Evolutionary conservation across 345 rosid species (phyloP), one percentile per base, ranked within the genome.

Genomic region (Microcos paniculata): DNA sequence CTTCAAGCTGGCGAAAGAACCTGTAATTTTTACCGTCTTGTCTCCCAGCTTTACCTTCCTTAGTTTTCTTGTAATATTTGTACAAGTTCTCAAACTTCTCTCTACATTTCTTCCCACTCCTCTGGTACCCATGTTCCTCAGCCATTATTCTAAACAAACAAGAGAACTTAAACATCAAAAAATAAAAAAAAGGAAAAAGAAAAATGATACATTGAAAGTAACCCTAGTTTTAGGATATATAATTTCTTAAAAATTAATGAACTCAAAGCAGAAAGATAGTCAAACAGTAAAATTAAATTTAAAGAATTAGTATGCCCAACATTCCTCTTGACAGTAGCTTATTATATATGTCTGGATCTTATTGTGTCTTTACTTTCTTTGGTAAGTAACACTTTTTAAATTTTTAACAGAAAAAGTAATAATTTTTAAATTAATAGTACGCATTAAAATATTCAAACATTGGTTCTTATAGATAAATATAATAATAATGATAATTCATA

Each of bases 51-150:
- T 86, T 88, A 35, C 90, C 90, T 68, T 85, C 90, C 80, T 85
- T 88, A 26, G 92, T 88, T 77, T 87, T 88, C 86, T 88, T 88
- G 80, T 88, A 86, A 70, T 88, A 88, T 80, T 88, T 88, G 84
- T 88, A 85, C 78, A 87, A 64, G 76, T 88, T 88, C 79, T 88
- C 92, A 65, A 88, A 88, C 79, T 87, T 88, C 75, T 88, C 92
- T 67, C 88, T 80, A 61, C 92, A 88, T 84, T 88, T 88, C 79
- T 88, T 88, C 40, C 87, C 91, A 75, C 85, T 88, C 65, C 89
- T 86, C 6, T 73, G 75, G 82, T 87, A 88, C 28, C 92, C 90
- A 73, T 85, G 80, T 77, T 87, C 92, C 67, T 85, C 88, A 10
- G 80, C 70, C 91, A 88, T 86, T 76, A 86, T 83, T 80, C 89